Percentiles rank a stretch among this genome's conserved stretches.
Evolutionary conservation across 225 moss, liverwort and hornwort species (phyloP).

Genomic region (Marchantia polymorpha): DNA sequence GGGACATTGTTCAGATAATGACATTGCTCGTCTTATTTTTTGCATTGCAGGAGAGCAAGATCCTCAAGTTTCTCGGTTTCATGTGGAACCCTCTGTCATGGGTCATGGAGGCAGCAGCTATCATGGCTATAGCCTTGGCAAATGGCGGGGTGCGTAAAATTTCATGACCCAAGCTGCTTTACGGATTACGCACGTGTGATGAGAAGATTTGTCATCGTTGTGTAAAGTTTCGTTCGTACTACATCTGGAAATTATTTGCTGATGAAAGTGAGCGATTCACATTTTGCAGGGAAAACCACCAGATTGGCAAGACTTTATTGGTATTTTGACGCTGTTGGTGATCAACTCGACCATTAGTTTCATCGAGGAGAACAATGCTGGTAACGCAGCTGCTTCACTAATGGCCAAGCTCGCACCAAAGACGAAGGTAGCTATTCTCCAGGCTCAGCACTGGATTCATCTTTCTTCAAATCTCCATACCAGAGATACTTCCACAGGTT

Average conservation of each 20-base stretch:
- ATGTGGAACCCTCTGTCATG: conserved; percentile 33
- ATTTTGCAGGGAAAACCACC: background rate
- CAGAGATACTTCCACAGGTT: too few relatives aligned
- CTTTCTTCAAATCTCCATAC: too few relatives aligned
- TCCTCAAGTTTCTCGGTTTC: background rate
- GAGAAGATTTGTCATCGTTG: background rate
- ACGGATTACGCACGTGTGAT: background rate
- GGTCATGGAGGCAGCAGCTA: conserved; percentile 23
- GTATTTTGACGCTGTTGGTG: conserved; percentile 1
- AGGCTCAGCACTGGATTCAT: too few relatives aligned
- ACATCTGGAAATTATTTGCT: background rate
- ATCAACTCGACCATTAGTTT: conserved; percentile 21
- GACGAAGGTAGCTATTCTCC: background rate
- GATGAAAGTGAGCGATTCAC: background rate
- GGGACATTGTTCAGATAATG: too few relatives aligned
- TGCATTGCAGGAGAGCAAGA: conserved; percentile 12
- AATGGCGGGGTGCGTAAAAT: background rate
- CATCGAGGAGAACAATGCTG: conserved; percentile 22
- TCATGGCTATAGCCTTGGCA: conserved; percentile 15
- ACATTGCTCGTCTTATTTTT: background rate
- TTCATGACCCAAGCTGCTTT: background rate
- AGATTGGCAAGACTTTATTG: conserved; percentile 16
- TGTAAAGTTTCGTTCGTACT: background rate
- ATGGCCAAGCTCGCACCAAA: conserved; percentile 21
- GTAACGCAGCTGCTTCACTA: conserved; percentile 18